These are phyloP conservation scores for Hypholoma sublateritium DNA, from an alignment of 768 basidiomycete genomes.

Conservation along the genomic window DNA sequence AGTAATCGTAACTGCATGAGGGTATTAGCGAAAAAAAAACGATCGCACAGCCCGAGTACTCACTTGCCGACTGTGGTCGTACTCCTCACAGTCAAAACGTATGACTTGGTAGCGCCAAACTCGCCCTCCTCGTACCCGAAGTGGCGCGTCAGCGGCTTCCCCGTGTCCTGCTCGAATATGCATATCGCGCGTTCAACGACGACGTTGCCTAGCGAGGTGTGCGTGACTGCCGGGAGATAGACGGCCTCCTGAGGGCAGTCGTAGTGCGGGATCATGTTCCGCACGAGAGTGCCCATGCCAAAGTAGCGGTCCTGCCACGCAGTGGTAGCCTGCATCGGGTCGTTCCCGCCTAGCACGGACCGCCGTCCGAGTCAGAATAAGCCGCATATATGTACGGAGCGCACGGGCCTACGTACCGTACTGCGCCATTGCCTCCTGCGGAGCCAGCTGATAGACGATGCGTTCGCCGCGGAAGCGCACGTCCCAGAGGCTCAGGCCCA, in stretches of 20 bases:
- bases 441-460: slow-evolving; percentile 63
- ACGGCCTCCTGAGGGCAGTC: slow-evolving; percentile 66
- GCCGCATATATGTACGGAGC: background rate
- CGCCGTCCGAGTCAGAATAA: background rate
- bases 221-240: slow-evolving; percentile 58
- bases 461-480: slow-evolving; percentile 56
- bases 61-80: slow-evolving; percentile 66
- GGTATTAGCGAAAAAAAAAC: background rate
- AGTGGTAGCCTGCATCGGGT: slow-evolving; percentile 60
- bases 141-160: slow-evolving; percentile 57
- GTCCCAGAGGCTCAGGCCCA: slow-evolving; percentile 65
- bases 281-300: slow-evolving; percentile 58
- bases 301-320: slow-evolving; percentile 66
- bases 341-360: slow-evolving; percentile 45
- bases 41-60: slow-evolving; percentile 21
- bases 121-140: slow-evolving; percentile 52
- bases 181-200: slow-evolving; percentile 57
- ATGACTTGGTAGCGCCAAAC: slow-evolving; percentile 62
- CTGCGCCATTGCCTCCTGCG: slow-evolving; percentile 64
- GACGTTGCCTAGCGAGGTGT: slow-evolving; percentile 42
- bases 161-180: slow-evolving; percentile 62
- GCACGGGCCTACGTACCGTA: slow-evolving; percentile 37
- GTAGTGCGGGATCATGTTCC: slow-evolving; percentile 65
- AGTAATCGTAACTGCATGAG: slow-evolving; percentile 50
- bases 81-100: slow-evolving; percentile 54